Conservation (phyloP, 176 grass and related monocot species). For the Oryza rufipogon region DNA sequence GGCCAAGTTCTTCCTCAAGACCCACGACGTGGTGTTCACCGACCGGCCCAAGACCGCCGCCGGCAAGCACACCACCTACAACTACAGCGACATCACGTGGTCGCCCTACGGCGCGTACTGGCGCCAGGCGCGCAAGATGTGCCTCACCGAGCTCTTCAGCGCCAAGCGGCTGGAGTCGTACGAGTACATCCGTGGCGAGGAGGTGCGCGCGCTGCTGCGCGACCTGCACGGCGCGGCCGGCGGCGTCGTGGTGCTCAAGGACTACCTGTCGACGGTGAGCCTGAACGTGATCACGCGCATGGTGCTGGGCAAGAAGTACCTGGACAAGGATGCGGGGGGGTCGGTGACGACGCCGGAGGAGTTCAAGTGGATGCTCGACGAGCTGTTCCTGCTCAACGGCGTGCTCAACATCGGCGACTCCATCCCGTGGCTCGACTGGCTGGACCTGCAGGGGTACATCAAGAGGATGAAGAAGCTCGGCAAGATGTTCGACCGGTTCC, state of each 20-base stretch:
- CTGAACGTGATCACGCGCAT: slow-evolving; percentile 86
- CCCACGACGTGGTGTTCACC: slow-evolving; percentile 67
- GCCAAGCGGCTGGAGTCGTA: slow-evolving; percentile 72
- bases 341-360: slow-evolving; percentile 66
- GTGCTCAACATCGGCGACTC: slow-evolving; percentile 95
- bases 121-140: slow-evolving; percentile 80
- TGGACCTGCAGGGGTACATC: slow-evolving; percentile 88
- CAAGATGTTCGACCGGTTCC: slow-evolving; percentile 78
- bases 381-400: slow-evolving; percentile 88
- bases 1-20: slow-evolving; percentile 78
- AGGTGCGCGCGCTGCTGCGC: slow-evolving; percentile 57
- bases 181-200: slow-evolving; percentile 68
- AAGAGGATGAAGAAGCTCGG: slow-evolving; percentile 82
- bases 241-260: slow-evolving; percentile 66
- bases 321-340: slow-evolving; percentile 32
- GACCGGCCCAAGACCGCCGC: slow-evolving; percentile 65
- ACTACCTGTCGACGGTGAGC: slow-evolving; percentile 66
- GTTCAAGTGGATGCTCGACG: slow-evolving; percentile 92
- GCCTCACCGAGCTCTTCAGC: slow-evolving; percentile 88
- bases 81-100: slow-evolving; percentile 81
- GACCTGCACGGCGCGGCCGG: slow-evolving; percentile 49
- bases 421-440: slow-evolving; percentile 78
- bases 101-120: slow-evolving; percentile 79
- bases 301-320: slow-evolving; percentile 91
- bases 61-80: slow-evolving; percentile 79